phyloP scores from a whole-genome alignment of 1,284 basidiomycete species.

The Tetrapyrgos nigripes region DNA sequence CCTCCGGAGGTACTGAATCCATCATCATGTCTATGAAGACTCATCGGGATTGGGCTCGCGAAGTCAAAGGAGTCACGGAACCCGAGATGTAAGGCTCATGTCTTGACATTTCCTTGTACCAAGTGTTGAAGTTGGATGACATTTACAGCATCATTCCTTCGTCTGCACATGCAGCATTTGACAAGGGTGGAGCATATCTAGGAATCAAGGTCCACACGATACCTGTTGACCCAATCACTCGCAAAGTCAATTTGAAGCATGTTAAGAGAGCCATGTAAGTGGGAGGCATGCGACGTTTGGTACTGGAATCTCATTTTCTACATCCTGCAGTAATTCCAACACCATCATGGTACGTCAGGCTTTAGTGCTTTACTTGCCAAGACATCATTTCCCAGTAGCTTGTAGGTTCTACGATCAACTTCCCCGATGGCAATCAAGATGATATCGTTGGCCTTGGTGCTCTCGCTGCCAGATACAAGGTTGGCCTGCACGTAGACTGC shows the following conservation, averaged over 20 bases:
- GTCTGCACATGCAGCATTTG: conserved; percentile 94
- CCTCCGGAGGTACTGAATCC: conserved; percentile 95
- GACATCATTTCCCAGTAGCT: conserved; percentile 54
- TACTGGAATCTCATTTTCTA: conserved; percentile 5
- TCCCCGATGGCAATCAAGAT: conserved; percentile 91
- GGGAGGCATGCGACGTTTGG: neutral
- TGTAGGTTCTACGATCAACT: conserved; percentile 91
- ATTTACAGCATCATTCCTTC: conserved; percentile 76
- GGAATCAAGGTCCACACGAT: conserved; percentile 92
- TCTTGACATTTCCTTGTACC: neutral
- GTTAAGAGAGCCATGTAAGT: conserved; percentile 88
- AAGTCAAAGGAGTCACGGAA: conserved; percentile 85
- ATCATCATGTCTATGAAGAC: conserved; percentile 96
- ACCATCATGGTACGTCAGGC: conserved; percentile 71
- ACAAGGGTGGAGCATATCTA: conserved; percentile 92
- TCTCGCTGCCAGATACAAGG: conserved; percentile 78
- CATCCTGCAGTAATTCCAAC: conserved; percentile 67
- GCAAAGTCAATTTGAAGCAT: conserved; percentile 80
- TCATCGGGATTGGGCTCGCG: conserved; percentile 91
- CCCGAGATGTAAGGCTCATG: conserved; percentile 85
- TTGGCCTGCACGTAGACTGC: conserved; percentile 94
- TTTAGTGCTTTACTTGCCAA: conserved; percentile 1
- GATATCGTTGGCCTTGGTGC: conserved; percentile 84
- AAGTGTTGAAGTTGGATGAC: neutral
- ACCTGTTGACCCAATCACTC: conserved; percentile 83